Percentiles rank a stretch among this genome's conserved stretches.
phyloP scores from a whole-genome alignment of 202 grass and related monocot genomes.

The Brachypodium distachyon region DNA sequence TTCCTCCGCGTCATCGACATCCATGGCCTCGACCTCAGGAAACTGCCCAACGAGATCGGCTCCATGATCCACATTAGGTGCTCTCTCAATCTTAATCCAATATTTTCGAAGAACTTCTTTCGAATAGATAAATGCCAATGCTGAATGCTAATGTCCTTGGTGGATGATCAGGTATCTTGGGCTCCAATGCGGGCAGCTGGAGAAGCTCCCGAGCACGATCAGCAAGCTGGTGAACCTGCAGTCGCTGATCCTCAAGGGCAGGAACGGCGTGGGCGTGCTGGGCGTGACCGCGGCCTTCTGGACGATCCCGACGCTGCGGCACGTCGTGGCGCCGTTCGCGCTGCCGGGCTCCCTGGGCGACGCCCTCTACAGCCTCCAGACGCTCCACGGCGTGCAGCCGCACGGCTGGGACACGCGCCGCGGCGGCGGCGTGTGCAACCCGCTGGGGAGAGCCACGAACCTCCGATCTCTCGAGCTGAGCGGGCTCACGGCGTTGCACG shows the following conservation, averaged over 20 bases:
- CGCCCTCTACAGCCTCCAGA: slow-evolving; percentile 44
- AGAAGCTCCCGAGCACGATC: slow-evolving; percentile 30
- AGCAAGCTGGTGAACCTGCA: slow-evolving; percentile 51
- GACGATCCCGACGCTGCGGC: slow-evolving; percentile 39
- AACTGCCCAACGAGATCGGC: slow-evolving; percentile 33
- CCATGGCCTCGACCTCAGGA: slow-evolving; percentile 37
- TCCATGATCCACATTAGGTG: slow-evolving; percentile 50
- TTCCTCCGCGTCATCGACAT: slow-evolving; percentile 51
- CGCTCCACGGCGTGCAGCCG: slow-evolving; percentile 34
- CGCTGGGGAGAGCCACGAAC: slow-evolving; percentile 30
- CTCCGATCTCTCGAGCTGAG: slow-evolving; percentile 50
- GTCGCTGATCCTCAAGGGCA: slow-evolving; percentile 32
- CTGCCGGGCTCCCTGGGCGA: slow-evolving; percentile 30
- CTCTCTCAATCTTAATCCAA: not conserved
- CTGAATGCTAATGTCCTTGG: not conserved
- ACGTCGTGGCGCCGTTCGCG: slow-evolving; percentile 29
- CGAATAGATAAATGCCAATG: too few species aligned
- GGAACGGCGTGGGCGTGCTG: not conserved
- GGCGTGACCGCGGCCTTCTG: slow-evolving; percentile 38
- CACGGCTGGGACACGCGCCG: not conserved
- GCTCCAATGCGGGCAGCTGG: slow-evolving; percentile 10
- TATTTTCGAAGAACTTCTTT: too few species aligned
- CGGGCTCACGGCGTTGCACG: slow-evolving; percentile 18
- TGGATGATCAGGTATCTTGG: slow-evolving; percentile 26
- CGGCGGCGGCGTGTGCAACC: not conserved